A percentile compares a stretch with the other conserved stretches of the same genome.
These are phyloP conservation scores for Entomortierella chlamydospora DNA, from an alignment of 192 early-diverging fungal genomes.

Conservation along the genomic window DNA sequence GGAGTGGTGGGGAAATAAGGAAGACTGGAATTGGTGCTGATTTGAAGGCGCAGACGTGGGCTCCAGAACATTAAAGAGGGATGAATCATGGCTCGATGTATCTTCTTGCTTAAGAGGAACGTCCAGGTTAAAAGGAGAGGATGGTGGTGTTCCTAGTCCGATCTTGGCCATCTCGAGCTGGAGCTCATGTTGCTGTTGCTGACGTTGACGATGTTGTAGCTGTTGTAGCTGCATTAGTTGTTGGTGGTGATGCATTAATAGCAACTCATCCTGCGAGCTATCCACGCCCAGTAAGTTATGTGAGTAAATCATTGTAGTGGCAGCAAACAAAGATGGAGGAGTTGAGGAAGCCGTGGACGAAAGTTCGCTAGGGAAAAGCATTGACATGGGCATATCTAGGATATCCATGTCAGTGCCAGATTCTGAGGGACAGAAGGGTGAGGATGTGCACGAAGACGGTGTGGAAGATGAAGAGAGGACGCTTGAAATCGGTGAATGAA, in stretches of 20 bases:
- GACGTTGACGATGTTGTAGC: constrained; percentile 16
- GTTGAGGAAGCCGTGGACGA: constrained; percentile 10
- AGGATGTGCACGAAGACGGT: constrained; percentile 24
- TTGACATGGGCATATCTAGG: constrained; percentile 43
- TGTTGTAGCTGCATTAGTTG: constrained; percentile 15
- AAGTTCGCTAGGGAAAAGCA: constrained; percentile 33
- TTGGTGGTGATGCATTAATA: constrained; percentile 22
- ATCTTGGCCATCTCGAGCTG: constrained; percentile 39
- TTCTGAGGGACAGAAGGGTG: constrained; percentile 24
- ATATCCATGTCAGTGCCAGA: constrained; percentile 31
- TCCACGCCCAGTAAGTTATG: constrained; percentile 13
- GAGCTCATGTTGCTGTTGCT: constrained; percentile 27
- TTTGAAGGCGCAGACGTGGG: background rate
- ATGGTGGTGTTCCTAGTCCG: constrained; percentile 16
- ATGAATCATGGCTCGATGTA: no score
- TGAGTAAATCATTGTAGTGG: constrained; percentile 1
- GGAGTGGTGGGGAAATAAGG: background rate
- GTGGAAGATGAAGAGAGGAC: background rate
- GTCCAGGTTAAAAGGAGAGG: background rate
- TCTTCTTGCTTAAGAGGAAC: background rate
- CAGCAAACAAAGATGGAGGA: background rate
- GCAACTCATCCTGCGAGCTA: constrained; percentile 4
- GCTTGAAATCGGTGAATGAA: constrained; percentile 16
- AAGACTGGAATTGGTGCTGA: background rate
- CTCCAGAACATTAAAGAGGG: background rate